Conservation (phyloP, 345 rosid genomes). For the Eucalyptus brandiana region DNA sequence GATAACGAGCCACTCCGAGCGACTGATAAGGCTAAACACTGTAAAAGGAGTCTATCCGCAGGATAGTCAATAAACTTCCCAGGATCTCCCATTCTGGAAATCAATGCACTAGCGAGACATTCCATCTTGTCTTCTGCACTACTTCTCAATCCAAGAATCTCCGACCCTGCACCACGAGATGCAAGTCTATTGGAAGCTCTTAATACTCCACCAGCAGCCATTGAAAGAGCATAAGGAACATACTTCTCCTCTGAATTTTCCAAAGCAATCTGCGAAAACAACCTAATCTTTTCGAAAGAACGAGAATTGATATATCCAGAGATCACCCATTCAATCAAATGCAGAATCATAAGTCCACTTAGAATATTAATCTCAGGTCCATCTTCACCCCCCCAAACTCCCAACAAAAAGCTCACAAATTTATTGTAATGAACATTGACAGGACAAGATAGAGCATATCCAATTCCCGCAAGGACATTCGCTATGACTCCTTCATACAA, state of each 20-base stretch:
- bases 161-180: slow-evolving; percentile 17
- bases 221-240: slow-evolving; percentile 38
- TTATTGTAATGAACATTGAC: slow-evolving; percentile 23
- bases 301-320: slow-evolving; percentile 42
- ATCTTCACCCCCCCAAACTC: slow-evolving; percentile 49
- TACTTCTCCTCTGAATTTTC: slow-evolving; percentile 25
- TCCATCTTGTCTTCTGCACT: slow-evolving; percentile 47
- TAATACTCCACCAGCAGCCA: slow-evolving; percentile 71
- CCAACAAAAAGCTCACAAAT: slow-evolving; percentile 40
- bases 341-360: slow-evolving; percentile 71
- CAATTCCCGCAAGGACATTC: slow-evolving; percentile 71
- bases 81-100: slow-evolving; percentile 17
- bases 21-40: slow-evolving; percentile 56
- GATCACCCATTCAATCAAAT: slow-evolving; percentile 75
- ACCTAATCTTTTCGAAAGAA: slow-evolving; percentile 26
- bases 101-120: slow-evolving; percentile 29
- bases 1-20: slow-evolving; percentile 70
- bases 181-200: slow-evolving; percentile 45
- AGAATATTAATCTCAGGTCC: slow-evolving; percentile 36
- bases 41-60: slow-evolving; percentile 27
- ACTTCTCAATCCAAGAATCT: slow-evolving; percentile 31
- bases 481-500: slow-evolving; percentile 22
- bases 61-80: slow-evolving; percentile 4
- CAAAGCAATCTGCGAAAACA: slow-evolving; percentile 21
- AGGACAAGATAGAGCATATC: slow-evolving; percentile 67